Evolutionary conservation across 2,329 filamentous ascomycete species (phyloP), one percentile per base, ranked within the genome.

Genomic region (Immersiporthe knoxdaviesiana): DNA sequence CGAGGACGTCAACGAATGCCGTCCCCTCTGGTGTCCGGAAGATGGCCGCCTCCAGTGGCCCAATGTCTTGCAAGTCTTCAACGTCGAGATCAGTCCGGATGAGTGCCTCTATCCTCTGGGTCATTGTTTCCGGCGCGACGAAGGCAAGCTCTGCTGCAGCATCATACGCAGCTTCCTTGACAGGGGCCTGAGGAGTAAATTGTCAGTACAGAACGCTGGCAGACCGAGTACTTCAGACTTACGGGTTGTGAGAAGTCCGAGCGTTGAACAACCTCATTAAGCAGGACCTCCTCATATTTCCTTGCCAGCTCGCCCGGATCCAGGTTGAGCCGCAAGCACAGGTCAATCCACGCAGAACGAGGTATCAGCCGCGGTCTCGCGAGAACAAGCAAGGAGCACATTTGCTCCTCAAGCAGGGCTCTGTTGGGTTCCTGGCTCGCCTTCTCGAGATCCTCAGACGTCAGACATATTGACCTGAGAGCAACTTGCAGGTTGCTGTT

Each of bases 141-240:
- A 99, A 99, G 3, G 93, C 94, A 69, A 99, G 84, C 76, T 98
- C 96, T 50, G 94, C 94, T 14, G 93, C 92, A 10, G 95, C 93
- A 74, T 90, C 90, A 78, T 90, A 97, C 3, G 95, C 92, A 65
- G 95, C 95, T 54, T 83, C 80, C 75, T 88, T 90, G 58, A 92
- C 82, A 3, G 75, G 35, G 21, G 63, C 32, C 70, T 71, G 24
- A 7, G 16, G n/a, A 14, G 6, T 5, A 4, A 52, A 21, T 24
- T 61, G 54, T 68, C 37, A 65, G 56, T 50, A 37, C 12, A n/a
- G 16, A 16, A 24, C 10, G 2, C 44, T 39, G 14, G 8, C 14
- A n/a, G 16, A 30, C 18, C 24, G 35, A 59, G 35, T 21, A 62
- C 7, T 18, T 30, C 30, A 24, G 37, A 56, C 70, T 71, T 67